Percentiles rank a stretch among this genome's conserved stretches.
Conservation (phyloP, 768 basidiomycete species). For the Calvatia gigantea region DNA sequence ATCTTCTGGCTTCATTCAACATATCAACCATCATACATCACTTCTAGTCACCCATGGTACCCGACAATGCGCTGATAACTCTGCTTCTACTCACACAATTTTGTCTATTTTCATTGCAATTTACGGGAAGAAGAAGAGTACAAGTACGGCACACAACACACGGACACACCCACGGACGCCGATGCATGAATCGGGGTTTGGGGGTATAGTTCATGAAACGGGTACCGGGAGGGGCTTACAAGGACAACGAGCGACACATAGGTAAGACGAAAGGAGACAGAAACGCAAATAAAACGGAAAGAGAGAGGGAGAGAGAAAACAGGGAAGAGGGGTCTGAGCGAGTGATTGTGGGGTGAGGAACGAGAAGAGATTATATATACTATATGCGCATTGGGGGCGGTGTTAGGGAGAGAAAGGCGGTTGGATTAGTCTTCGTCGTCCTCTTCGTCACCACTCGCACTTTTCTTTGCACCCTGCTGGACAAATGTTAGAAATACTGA, state of each 20-base stretch:
- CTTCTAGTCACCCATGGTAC: no score
- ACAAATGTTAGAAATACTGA: neutral
- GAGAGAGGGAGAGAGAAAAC: neutral
- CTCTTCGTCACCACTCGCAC: constrained; percentile 28
- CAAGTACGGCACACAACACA: constrained; percentile 4
- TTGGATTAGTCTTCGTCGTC: constrained; percentile 26
- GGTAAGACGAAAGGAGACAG: neutral
- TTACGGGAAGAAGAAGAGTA: neutral
- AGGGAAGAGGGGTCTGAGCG: no score
- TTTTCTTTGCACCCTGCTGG: constrained; percentile 21
- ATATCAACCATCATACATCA: no score
- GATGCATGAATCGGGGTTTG: neutral
- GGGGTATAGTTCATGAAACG: neutral
- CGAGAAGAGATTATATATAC: constrained; percentile 8
- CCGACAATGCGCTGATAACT: no score
- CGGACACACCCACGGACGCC: constrained; percentile 1
- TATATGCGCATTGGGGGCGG: constrained; percentile 5
- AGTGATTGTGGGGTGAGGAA: no score
- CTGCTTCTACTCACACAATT: no score
- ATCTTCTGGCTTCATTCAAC: no score
- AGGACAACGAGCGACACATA: constrained; percentile 2
- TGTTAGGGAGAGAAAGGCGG: neutral
- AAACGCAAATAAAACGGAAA: no score
- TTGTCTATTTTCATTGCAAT: no score
- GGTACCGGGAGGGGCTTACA: neutral